Evolutionary conservation across 371 early-diverging fungal species (phyloP).

Genomic region (Mortierella sp.): DNA sequence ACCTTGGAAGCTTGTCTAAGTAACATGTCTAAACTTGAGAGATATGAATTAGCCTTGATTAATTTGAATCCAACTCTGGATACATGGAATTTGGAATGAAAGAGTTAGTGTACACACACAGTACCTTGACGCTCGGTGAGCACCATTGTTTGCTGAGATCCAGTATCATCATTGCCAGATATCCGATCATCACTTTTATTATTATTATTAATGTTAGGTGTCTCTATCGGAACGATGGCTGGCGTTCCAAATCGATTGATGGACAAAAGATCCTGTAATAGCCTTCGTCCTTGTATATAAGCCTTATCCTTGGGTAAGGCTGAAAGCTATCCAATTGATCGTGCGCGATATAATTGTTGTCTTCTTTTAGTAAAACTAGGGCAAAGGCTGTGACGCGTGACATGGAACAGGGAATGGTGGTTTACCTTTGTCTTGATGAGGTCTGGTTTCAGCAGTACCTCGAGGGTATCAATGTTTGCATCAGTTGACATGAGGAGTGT

Average conservation of each 20-base stretch:
- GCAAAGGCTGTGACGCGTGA: not conserved
- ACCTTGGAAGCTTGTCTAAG: conserved; percentile 46
- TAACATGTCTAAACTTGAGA: conserved; percentile 47
- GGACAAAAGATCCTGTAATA: conserved; percentile 44
- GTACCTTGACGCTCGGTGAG: conserved; percentile 54
- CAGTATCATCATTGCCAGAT: conserved; percentile 5
- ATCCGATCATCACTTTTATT: conserved; percentile 18
- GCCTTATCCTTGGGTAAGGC: conserved; percentile 14
- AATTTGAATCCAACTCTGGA: not conserved
- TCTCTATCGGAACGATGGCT: conserved; percentile 22
- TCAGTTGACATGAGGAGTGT: not conserved
- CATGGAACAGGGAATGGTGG: not conserved
- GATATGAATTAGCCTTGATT: not conserved
- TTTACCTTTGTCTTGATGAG: conserved; percentile 43
- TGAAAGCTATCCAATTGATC: conserved; percentile 17
- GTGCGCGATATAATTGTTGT: not conserved
- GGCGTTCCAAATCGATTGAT: conserved; percentile 47
- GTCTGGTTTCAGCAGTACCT: conserved; percentile 46
- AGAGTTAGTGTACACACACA: not conserved
- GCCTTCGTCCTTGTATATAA: conserved; percentile 24
- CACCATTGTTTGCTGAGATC: conserved; percentile 34
- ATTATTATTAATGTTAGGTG: conserved; percentile 7
- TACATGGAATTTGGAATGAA: not conserved
- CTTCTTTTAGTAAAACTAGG: not conserved
- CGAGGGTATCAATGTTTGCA: conserved; percentile 45